Base-by-base conservation (phyloP, 306 rosid genomes). In the Ormosia emarginata region DNA sequence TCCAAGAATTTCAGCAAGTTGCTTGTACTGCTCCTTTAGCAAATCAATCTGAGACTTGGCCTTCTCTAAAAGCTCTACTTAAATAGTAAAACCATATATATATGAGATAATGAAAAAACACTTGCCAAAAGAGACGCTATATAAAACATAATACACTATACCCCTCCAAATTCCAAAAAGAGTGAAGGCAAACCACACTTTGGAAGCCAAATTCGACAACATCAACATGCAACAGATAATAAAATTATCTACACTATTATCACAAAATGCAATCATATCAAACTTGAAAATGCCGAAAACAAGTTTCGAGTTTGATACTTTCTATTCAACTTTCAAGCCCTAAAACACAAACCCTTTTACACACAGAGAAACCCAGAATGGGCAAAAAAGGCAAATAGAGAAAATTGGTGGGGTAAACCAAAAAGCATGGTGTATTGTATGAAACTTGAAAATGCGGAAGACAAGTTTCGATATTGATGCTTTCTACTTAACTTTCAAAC, bases 1-100 rank as follows among this genome's bases (percentile, higher is more conserved):
- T 32, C 86, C 82, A 43, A 92, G 86, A 85, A 93, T 68, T 69
- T 83, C 89, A 81, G 96, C 96, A 34, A 95, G 96, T 14, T 85
- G 84, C 83, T 84, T 87, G 88, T 93, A 93, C n/a, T 82, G 86
- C 64, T 89, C 90, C 87, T 92, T 95, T 47, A 95, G 77, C 81
- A 89, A 91, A 67, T 67, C 77, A 85, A 93, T 78, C 81, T 90
- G 95, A 55, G 91, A 56, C 79, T 86, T 88, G 1, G 94, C 96
- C 91, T 87, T 93, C 86, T 86, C 97, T 57, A 95, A 85, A 82
- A 95, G 92, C 86, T 87, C 98, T 92, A 79, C 24, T 37, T 46
- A 76, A 76, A 74, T 11, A 30, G 2, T 9, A 78, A 77, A 69
- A 49, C 0, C 6, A 58, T 0, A 72, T 15, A 64, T 59, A 50